These are phyloP conservation scores for Hirsutella rhossiliensis DNA, from an alignment of 2,329 filamentous ascomycete genomes.

Conservation along the genomic window DNA sequence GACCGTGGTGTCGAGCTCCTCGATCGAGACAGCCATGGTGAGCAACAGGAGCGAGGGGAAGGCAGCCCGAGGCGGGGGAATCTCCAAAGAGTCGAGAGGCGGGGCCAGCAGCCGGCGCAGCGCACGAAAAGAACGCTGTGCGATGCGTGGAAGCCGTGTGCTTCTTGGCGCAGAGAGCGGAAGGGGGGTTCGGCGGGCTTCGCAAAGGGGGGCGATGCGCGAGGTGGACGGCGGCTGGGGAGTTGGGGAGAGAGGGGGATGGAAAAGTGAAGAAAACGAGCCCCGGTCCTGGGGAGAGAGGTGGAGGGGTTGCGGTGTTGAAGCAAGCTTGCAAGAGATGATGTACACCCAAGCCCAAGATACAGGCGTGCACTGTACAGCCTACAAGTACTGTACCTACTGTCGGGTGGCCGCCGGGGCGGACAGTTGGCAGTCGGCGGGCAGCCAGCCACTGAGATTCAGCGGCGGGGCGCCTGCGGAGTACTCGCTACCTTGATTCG, in stretches of 20 bases:
- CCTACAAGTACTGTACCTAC: no score
- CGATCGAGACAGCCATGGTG: constrained; percentile 61
- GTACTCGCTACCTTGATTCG: no score
- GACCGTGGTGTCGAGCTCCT: constrained; percentile 93
- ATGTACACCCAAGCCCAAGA: no score
- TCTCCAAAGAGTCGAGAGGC: constrained; percentile 4
- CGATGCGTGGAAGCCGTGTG: constrained; percentile 9
- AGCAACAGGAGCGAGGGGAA: constrained; percentile 15
- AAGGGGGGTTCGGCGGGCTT: constrained; percentile 1
- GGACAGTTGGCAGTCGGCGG: no score
- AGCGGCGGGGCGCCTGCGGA: no score
- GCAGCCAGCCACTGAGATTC: no score
- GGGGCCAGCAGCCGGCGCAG: constrained; percentile 11
- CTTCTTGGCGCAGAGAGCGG: not conserved
- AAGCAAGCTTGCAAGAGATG: not conserved
- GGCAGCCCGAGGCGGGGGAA: constrained; percentile 13
- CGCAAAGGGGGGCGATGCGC: not conserved
- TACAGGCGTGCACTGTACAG: not conserved
- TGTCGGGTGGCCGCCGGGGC: no score
- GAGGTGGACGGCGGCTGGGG: constrained; percentile 4
- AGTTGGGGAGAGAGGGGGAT: not conserved
- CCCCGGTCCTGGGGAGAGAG: constrained; percentile 4
- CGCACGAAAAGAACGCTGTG: constrained; percentile 11
- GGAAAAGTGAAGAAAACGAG: not conserved
- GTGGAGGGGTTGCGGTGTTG: constrained; percentile 5